Conservation (phyloP, 202 grass and related monocot genomes). For the Schoenoplectus tabernaemontani region DNA sequence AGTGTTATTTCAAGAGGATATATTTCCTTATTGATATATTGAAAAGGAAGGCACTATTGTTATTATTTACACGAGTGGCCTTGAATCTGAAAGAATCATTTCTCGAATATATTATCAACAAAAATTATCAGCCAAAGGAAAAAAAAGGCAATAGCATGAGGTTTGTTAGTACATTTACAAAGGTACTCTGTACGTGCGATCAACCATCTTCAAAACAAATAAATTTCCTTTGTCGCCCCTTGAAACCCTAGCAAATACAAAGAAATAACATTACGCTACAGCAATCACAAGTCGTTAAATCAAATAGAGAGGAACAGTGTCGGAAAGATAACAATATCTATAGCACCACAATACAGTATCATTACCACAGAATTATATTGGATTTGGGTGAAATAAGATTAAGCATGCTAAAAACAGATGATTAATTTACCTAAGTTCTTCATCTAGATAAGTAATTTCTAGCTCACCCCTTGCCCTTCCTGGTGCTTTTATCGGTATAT, state of each 20-base stretch:
- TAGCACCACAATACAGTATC: background rate
- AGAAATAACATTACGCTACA: background rate
- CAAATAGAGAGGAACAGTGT: background rate
- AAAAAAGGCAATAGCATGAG: background rate
- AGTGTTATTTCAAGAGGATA: background rate
- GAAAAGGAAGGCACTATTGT: background rate
- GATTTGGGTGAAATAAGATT: background rate
- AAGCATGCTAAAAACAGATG: background rate
- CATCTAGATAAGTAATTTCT: constrained; percentile 87
- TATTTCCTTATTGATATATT: background rate
- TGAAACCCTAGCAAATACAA: constrained; percentile 46
- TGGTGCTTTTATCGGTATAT: constrained; percentile 82
- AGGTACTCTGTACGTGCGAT: constrained; percentile 77
- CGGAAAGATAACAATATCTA: background rate
- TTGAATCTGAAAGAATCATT: background rate
- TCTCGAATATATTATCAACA: background rate
- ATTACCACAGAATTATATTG: background rate
- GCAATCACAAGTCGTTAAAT: background rate
- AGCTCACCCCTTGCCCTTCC: constrained; percentile 76
- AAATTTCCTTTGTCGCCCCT: constrained; percentile 92
- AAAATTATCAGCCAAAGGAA: background rate
- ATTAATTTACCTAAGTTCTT: constrained; percentile 69
- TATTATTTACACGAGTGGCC: background rate
- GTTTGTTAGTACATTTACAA: constrained; percentile 24
- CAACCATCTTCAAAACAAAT: constrained; percentile 80